Conservation (phyloP, 306 rosid genomes). For the Castanea crenata region DNA sequence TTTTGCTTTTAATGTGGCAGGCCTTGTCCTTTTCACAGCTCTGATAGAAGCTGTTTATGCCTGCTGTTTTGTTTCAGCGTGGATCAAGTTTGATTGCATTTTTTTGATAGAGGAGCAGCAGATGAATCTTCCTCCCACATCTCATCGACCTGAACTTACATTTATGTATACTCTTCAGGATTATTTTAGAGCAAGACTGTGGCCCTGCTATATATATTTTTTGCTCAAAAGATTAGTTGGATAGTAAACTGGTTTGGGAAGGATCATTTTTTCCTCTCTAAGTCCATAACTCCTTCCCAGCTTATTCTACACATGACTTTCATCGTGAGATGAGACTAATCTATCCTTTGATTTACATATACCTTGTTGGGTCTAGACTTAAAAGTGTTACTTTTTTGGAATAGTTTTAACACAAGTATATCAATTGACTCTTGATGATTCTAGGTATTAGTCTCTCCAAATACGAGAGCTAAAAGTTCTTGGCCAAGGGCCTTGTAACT, state of each 20-base stretch:
- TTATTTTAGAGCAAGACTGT: background rate
- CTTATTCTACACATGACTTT: too few relatives aligned
- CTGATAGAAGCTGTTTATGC: constrained; percentile 36
- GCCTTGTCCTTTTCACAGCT: background rate
- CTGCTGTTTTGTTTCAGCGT: constrained; percentile 32
- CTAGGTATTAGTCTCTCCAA: too few relatives aligned
- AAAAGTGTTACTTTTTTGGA: too few relatives aligned
- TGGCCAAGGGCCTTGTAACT: too few relatives aligned
- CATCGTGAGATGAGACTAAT: too few relatives aligned
- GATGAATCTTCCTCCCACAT: background rate
- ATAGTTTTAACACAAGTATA: too few relatives aligned
- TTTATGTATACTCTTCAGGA: background rate
- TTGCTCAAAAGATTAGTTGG: background rate
- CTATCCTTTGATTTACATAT: too few relatives aligned
- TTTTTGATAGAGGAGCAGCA: background rate
- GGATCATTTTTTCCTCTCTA: too few relatives aligned
- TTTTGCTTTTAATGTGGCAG: constrained; percentile 11
- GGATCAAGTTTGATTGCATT: constrained; percentile 27
- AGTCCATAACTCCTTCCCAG: too few relatives aligned
- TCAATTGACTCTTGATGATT: too few relatives aligned
- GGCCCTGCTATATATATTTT: background rate
- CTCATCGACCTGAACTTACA: background rate
- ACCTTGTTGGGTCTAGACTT: too few relatives aligned
- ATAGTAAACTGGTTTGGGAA: background rate
- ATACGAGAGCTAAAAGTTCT: too few relatives aligned